Conservation (phyloP, 805 yeast genomes). For the Candida ulmi region DNA sequence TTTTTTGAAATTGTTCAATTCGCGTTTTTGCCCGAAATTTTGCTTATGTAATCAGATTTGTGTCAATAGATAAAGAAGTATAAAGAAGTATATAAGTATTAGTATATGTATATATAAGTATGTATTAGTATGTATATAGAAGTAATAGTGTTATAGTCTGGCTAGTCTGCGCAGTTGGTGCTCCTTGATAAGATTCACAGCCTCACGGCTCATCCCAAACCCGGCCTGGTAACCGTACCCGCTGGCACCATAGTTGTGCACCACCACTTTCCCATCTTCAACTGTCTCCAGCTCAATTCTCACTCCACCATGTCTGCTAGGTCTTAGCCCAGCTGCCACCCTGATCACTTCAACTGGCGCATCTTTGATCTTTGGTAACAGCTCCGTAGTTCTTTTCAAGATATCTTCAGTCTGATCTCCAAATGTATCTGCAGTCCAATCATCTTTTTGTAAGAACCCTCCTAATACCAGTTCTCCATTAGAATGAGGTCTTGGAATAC, state of each 20-base stretch:
- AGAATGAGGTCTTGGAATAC: constrained; percentile 67
- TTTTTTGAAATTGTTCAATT: too few species aligned
- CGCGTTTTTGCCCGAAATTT: too few species aligned
- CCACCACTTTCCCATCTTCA: constrained; percentile 36
- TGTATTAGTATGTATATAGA: not conserved
- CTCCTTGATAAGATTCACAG: constrained; percentile 29
- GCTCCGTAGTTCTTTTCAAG: constrained; percentile 46
- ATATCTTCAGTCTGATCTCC: constrained; percentile 56
- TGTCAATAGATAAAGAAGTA: too few species aligned
- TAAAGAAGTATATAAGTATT: too few species aligned
- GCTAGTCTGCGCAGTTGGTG: constrained; percentile 6
- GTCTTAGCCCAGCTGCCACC: constrained; percentile 71
- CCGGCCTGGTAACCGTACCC: constrained; percentile 69
- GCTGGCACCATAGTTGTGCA: constrained; percentile 71
- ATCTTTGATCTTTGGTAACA: constrained; percentile 44
- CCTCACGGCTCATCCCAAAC: constrained; percentile 49
- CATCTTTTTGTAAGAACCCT: constrained; percentile 62
- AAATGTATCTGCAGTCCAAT: constrained; percentile 58
- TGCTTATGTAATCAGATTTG: too few species aligned
- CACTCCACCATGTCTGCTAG: constrained; percentile 70
- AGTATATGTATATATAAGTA: not conserved
- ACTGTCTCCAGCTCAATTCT: constrained; percentile 54
- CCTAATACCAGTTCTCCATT: constrained; percentile 68
- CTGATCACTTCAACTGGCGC: constrained; percentile 48
- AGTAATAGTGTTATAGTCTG: not conserved